Base-by-base conservation (phyloP, 345 rosid species). In the Eucalyptus melliodora region DNA sequence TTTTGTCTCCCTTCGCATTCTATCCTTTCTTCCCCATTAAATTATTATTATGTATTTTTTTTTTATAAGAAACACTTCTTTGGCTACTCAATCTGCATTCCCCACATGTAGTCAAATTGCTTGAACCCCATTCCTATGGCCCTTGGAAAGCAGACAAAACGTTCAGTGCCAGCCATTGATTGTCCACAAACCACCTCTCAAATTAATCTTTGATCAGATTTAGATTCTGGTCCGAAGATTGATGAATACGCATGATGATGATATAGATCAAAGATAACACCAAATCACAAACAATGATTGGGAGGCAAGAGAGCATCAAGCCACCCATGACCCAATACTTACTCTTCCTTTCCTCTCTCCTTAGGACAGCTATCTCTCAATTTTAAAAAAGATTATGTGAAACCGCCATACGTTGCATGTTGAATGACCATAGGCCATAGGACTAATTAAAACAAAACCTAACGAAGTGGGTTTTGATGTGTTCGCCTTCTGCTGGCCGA, bases 131-230 rank as follows among this genome's bases (percentile, higher is more conserved):
- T 62, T 82, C 67, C 89, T 87, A 5, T 23, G 88, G 90, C 59
- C 82, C 42, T 62, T 49, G 19, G 55, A 87, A 87, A 91, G 86
- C 87, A 88, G 91, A 87, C 89, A 90, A 89, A n/a, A 42, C 86
- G 77, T 62, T 47, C 65, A 87, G 88, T 88, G 96, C 93, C 96
- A 93, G 95, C 93, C 92, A 0, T 92, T 92, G 80, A 72, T 27
- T 92, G 93, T 91, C 88, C 91, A 40, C 77, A 81, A 90, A 88
- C 90, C 89, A 87, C 90, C 88, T 88, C 60, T 87, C 80, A 88
- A 37, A 77, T 77, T 77, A 77, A 77, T 77, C 85, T 37, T n/a
- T 24, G 51, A 42, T 50, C 50, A 91, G 65, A 86, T 90, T 89
- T 56, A 87, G 90, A 90, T 89, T 85, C 56, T 88, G 40, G 86